phyloP scores from a whole-genome alignment of 2,329 filamentous ascomycete genomes.

The Phyllosticta ampelicida region DNA sequence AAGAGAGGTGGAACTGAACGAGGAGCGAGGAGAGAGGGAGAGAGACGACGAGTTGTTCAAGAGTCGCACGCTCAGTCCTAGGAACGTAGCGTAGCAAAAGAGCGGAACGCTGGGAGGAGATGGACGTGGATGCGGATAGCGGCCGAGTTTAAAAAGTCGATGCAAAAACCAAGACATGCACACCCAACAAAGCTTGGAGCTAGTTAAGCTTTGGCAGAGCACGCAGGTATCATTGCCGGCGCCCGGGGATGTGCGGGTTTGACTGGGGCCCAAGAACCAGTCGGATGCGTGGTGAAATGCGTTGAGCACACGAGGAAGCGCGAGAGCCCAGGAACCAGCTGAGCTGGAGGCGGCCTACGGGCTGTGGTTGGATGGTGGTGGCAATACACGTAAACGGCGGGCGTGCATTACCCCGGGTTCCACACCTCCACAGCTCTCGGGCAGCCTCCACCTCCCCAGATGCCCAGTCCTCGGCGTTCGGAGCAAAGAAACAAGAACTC shows the following conservation, averaged over 20 bases:
- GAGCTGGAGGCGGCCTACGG: too few species aligned
- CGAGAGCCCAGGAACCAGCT: too few species aligned
- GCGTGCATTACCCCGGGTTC: neutral
- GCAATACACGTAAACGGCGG: neutral
- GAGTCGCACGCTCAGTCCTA: neutral
- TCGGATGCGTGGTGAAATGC: neutral
- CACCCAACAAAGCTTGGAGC: neutral
- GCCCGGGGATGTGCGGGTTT: neutral
- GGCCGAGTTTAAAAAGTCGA: neutral
- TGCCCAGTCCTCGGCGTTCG: neutral
- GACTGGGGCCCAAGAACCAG: neutral
- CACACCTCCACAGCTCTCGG: too few species aligned
- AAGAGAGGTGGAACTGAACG: neutral
- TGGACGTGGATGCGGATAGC: neutral
- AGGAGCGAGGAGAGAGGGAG: neutral
- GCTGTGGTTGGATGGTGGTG: too few species aligned
- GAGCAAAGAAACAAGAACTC: neutral
- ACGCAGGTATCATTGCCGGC: neutral
- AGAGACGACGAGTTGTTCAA: neutral
- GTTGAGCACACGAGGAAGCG: too few species aligned
- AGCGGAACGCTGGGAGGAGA: neutral
- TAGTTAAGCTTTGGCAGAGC: neutral
- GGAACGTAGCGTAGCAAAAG: neutral
- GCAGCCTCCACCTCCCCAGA: too few species aligned
- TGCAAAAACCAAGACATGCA: neutral